A percentile compares a stretch with the other conserved stretches of the same genome.
Conservation (phyloP, 805 yeast genomes). For the Kodamaea nitidulidarum region DNA sequence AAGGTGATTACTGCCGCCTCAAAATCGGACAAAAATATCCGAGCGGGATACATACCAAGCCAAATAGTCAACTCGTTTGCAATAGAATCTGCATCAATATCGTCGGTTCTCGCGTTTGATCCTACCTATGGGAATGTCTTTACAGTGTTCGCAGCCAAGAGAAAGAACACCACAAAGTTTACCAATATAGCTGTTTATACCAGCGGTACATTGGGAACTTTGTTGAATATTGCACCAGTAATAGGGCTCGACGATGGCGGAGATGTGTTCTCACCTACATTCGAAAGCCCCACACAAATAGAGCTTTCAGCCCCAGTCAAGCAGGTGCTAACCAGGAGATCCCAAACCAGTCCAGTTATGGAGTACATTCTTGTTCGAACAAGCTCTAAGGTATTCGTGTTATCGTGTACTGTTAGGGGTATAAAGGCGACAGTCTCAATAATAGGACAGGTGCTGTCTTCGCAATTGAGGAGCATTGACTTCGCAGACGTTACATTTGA, state of each 20-base stretch:
- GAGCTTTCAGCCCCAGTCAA: conserved; percentile 32
- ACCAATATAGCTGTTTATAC: conserved; percentile 22
- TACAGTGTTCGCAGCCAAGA: conserved; percentile 15
- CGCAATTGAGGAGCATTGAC: conserved; percentile 25
- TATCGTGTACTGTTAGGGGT: conserved; percentile 19
- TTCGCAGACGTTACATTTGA: conserved; percentile 46
- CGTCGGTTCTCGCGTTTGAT: conserved; percentile 27
- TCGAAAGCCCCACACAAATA: conserved; percentile 15
- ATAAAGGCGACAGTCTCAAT: conserved; percentile 5
- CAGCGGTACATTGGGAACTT: conserved; percentile 29
- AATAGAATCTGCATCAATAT: conserved; percentile 23
- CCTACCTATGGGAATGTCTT: conserved; percentile 31
- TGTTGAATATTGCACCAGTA: conserved; percentile 22
- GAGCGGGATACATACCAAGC: conserved; percentile 19
- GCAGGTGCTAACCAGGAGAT: conserved; percentile 33
- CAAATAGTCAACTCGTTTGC: conserved; percentile 18
- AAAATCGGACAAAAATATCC: not conserved
- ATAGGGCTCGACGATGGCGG: not conserved
- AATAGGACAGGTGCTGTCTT: conserved; percentile 18
- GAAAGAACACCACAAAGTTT: conserved; percentile 4
- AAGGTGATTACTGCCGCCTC: not conserved
- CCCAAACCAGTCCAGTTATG: conserved; percentile 18
- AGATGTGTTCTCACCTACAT: not conserved
- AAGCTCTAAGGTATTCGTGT: conserved; percentile 25
- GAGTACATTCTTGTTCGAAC: conserved; percentile 38